Evolutionary conservation across 2,329 filamentous ascomycete species (phyloP).

Genomic region (Elsinoe perseae): DNA sequence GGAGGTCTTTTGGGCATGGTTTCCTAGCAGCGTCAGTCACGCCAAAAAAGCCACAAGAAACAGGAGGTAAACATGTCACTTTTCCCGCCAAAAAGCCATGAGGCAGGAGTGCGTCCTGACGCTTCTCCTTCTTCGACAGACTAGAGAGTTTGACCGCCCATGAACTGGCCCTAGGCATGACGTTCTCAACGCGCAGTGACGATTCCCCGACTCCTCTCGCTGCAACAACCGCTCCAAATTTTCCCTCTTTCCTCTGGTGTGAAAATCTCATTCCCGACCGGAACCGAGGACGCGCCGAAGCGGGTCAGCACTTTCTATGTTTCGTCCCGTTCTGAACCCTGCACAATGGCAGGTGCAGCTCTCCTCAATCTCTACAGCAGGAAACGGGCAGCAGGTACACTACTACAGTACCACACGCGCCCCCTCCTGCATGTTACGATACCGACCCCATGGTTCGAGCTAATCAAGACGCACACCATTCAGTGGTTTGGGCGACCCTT

Average conservation of each 20-base stretch:
- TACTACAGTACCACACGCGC: constrained; percentile 7
- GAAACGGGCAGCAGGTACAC: not conserved
- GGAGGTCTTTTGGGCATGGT: not conserved
- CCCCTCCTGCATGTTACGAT: constrained; percentile 7
- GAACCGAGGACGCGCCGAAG: constrained; percentile 12
- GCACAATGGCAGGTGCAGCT: not conserved
- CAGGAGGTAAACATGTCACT: not conserved
- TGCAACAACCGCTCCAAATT: constrained; percentile 5
- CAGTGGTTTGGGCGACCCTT: not conserved
- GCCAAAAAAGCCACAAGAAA: constrained; percentile 1
- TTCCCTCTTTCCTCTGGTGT: not conserved
- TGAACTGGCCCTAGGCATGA: constrained; percentile 12
- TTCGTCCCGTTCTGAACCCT: constrained; percentile 4
- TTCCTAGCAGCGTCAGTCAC: not conserved
- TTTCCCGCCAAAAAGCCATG: not conserved
- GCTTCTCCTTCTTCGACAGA: not conserved
- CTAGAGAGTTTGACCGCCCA: constrained; percentile 4
- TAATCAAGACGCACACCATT: constrained; percentile 13
- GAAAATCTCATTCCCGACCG: not conserved
- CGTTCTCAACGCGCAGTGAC: constrained; percentile 13
- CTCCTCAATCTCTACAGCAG: not conserved
- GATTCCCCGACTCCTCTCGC: constrained; percentile 11
- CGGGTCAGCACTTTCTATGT: constrained; percentile 6
- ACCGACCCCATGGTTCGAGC: constrained; percentile 10
- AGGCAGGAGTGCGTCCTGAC: constrained; percentile 4